A percentile compares a stretch with the other conserved stretches of the same genome.
Conservation (phyloP, 2,329 filamentous ascomycete species). For the Botrytis sinoallii region DNA sequence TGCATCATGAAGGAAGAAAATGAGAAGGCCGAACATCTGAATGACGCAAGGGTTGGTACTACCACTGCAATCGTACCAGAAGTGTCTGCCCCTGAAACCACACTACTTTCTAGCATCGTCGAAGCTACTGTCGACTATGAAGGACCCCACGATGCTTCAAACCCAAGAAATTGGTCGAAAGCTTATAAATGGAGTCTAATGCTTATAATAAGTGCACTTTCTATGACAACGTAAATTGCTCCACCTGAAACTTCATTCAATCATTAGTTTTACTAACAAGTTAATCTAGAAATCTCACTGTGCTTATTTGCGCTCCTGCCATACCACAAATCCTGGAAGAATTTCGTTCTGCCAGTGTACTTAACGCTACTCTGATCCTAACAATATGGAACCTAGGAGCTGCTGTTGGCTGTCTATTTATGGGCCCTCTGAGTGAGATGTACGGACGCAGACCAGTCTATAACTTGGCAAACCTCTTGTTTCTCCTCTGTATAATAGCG, state of each 20-base stretch:
- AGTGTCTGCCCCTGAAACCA: neutral
- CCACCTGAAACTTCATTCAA: too few species aligned
- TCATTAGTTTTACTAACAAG: neutral
- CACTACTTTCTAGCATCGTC: neutral
- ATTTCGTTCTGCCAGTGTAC: neutral
- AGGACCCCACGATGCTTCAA: neutral
- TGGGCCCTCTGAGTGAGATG: conserved; percentile 62
- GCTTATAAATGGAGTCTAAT: conserved; percentile 5
- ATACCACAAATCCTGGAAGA: conserved; percentile 8
- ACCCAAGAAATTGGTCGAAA: conserved; percentile 11
- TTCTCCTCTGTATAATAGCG: conserved; percentile 50
- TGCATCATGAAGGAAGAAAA: neutral
- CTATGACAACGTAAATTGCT: neutral
- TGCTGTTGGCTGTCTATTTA: conserved; percentile 48
- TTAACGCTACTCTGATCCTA: neutral
- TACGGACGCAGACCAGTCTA: conserved; percentile 60
- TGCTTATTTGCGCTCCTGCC: conserved; percentile 2
- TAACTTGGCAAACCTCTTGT: conserved; percentile 51
- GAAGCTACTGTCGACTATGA: neutral
- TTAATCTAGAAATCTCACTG: neutral
- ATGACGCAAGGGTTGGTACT: neutral
- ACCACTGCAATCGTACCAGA: neutral
- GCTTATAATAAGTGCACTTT: neutral
- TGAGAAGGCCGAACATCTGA: neutral
- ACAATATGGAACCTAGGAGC: conserved; percentile 39